Evolutionary conservation across 1,284 basidiomycete genomes (phyloP), one percentile per base, ranked within the genome.

Genomic region (Sporisorium iseilematis-ciliati): DNA sequence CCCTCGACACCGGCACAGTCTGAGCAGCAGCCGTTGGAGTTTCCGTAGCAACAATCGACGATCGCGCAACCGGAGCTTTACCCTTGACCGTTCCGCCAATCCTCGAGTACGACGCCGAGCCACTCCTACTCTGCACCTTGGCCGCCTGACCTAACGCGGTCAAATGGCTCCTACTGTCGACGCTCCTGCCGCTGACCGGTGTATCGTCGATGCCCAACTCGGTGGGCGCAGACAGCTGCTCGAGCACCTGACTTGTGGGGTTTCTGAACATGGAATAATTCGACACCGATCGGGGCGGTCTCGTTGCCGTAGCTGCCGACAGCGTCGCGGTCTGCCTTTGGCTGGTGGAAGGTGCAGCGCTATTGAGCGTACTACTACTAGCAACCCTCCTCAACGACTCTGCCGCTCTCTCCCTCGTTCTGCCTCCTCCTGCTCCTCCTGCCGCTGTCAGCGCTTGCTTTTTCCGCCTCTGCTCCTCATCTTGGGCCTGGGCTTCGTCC

Each of bases 81-180:
- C 35, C 62, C 10, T 59, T 65, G 23, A 56, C 26, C 2, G 58
- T 56, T 1, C 29, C 38, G 20, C 26, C n/a, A n/a, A n/a, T 57
- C 11, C 43, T 58, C 16, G 20, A 55, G 41, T 33, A 11, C 6
- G 46, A 57, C 0, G 20, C 49, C 26, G 66, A 63, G 40, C 56
- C 55, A 18, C 20, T 52, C 2, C 62, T 54, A 23, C 50, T 67
- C 25, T 68, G 67, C 16, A 75, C 16, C 40, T 75, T 67, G 2
- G 68, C 65, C 10, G 74, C 74, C 41, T 76, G 74, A 7, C 65
- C 68, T 2, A 72, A 52, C 14, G 74, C 74, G 3, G 73, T 75
- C 18, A 75, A 54, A 38, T 71, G 64, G 20, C 57, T 71, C 58
- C 58, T 68, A 43, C 45, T 65, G 8, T 68, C 74, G 11, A 61